These are phyloP conservation scores for Verticillium klebahnii DNA, from an alignment of 2,329 filamentous ascomycete genomes.

Conservation along the genomic window DNA sequence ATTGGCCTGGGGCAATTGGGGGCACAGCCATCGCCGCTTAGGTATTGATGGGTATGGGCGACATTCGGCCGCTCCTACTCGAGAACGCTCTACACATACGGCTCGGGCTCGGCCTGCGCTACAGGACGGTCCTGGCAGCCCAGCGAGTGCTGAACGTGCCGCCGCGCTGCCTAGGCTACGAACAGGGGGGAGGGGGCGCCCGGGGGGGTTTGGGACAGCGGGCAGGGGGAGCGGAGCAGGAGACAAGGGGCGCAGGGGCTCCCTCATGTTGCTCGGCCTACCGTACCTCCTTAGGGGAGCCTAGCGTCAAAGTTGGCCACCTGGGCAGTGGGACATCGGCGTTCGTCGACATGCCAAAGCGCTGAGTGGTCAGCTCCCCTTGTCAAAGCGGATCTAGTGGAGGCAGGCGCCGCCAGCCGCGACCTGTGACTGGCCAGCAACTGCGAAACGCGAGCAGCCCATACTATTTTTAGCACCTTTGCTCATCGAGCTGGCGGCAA, in stretches of 20 bases:
- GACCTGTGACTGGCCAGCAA: slow-evolving; percentile 1
- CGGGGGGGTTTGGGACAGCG: background rate
- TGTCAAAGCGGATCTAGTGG: background rate
- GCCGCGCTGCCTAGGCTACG: background rate
- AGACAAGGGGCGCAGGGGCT: background rate
- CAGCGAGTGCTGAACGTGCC: background rate
- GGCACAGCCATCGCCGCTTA: background rate
- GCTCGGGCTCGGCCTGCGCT: background rate
- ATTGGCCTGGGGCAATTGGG: background rate
- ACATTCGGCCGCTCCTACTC: background rate
- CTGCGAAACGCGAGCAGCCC: background rate
- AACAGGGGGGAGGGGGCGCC: background rate
- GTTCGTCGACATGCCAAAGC: background rate
- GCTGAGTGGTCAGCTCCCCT: background rate
- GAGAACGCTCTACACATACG: background rate
- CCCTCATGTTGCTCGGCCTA: background rate
- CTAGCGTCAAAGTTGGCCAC: background rate
- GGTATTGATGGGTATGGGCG: background rate
- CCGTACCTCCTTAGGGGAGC: background rate
- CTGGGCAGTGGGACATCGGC: background rate
- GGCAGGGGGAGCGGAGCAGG: background rate
- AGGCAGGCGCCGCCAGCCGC: background rate
- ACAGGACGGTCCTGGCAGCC: background rate
- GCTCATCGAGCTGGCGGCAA: background rate
- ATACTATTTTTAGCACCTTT: background rate